Base-by-base conservation (phyloP, 2,329 filamentous ascomycete species). In the Arachnopeziza araneosa region DNA sequence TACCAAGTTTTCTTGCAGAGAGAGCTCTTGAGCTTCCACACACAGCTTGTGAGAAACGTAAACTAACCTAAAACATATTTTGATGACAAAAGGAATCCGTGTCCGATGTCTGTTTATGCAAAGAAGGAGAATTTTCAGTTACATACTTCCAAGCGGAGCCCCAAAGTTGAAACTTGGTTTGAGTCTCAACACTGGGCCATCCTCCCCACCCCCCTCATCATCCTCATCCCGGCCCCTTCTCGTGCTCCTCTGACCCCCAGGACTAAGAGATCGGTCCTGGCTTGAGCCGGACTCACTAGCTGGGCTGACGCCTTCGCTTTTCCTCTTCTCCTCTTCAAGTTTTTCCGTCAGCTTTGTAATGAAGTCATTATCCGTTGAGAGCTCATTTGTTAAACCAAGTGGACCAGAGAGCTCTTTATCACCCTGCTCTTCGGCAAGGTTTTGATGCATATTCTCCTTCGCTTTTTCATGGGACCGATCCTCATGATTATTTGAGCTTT, bases 101-200 rank as follows among this genome's bases (percentile, higher is more conserved):
- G 17, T 19, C 36, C 36, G 36, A 44, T 14, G 36, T 3, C 17
- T 44, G 36, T 14, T 44, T 7, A 44, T 44, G 36, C 17, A 14
- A 44, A 44, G 36, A 44, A 19, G 12, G 12, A 60, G 51, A 26
- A 26, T 30, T 5, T 30, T 9, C 24, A 58, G 30, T 67, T 59
- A 69, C 24, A 68, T 61, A n/a, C 60, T 57, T 9, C 69, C 69
- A 44, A 70, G 57, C 23, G 68, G 69, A 50, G 58, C 61, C 17
- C 69, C 69, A 61, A 71, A 71, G 50, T 71, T 71, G 44, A 64
- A 52, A 36, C 64, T 70, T 6, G 65, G 63, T 57, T 68, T 70
- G 50, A 71, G 49, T 54, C 60, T 64, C 26, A 71, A 55, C 9
- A 36, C 54, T 10, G 69, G 68, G 5, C 62, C 67, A 52, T 70